Evolutionary conservation across 2,329 filamentous ascomycete species (phyloP).

Genomic region (Boeremia exigua): DNA sequence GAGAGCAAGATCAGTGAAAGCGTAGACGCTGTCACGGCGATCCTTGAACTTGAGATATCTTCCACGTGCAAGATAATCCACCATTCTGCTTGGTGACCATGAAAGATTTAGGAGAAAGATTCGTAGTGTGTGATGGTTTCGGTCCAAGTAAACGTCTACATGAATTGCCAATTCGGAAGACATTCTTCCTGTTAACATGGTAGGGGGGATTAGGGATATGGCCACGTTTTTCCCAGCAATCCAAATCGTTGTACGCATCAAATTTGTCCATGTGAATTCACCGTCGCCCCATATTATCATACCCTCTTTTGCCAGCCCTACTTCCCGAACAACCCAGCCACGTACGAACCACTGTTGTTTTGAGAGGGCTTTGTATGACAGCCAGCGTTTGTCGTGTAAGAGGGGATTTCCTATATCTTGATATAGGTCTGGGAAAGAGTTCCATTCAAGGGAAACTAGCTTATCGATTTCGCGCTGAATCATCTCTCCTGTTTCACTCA

Average conservation of each 20-base stretch:
- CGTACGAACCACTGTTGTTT: background rate
- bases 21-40: background rate
- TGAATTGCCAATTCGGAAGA: background rate
- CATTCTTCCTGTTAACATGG: no score
- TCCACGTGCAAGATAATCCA: background rate
- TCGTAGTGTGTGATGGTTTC: background rate
- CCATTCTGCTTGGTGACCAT: background rate
- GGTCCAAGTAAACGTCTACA: background rate
- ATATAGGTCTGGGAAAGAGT: background rate
- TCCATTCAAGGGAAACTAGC: background rate
- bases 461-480: background rate
- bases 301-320: background rate
- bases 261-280: background rate
- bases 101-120: background rate
- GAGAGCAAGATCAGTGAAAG: background rate
- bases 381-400: background rate
- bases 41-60: background rate
- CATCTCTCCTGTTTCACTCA: background rate
- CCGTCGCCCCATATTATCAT: background rate
- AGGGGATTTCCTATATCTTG: background rate
- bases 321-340: background rate
- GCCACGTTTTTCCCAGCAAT: background rate
- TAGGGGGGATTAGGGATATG: background rate
- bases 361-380: background rate
- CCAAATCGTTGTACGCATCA: background rate